Evolutionary conservation across 2,329 filamentous ascomycete species (phyloP).

Genomic region (Fusarium sp.): DNA sequence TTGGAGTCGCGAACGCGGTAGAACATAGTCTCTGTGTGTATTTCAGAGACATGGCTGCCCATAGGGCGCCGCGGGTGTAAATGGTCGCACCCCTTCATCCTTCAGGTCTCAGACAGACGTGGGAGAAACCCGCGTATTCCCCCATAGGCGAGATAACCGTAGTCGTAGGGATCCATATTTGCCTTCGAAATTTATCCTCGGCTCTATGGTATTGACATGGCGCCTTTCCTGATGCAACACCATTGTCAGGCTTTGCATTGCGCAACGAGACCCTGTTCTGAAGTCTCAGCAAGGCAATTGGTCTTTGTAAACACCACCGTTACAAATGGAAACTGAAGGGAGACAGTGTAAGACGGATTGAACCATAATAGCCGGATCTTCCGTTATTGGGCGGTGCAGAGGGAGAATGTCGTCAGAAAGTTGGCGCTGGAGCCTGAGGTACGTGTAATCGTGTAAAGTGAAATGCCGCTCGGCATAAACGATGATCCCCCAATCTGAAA

Average conservation of each 20-base stretch:
- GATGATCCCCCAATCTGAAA: slow-evolving; percentile 24
- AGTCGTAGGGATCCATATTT: neutral
- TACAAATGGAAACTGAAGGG: slow-evolving; percentile 26
- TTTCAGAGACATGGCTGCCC: slow-evolving; percentile 28
- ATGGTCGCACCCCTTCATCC: slow-evolving; percentile 6
- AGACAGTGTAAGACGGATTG: slow-evolving; percentile 21
- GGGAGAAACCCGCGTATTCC: slow-evolving; percentile 13
- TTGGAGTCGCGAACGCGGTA: slow-evolving; percentile 20
- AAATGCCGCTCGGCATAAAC: slow-evolving; percentile 25
- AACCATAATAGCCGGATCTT: slow-evolving; percentile 13
- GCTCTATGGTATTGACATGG: slow-evolving; percentile 4
- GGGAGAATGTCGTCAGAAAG: slow-evolving; percentile 24
- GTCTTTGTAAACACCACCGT: neutral
- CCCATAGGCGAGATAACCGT: slow-evolving; percentile 21
- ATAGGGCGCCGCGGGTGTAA: neutral
- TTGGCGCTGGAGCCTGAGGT: slow-evolving; percentile 11
- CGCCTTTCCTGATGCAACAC: slow-evolving; percentile 14
- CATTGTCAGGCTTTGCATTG: slow-evolving; percentile 20
- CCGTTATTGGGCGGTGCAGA: slow-evolving; percentile 26
- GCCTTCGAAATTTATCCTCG: neutral
- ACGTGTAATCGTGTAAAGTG: slow-evolving; percentile 39
- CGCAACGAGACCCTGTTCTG: slow-evolving; percentile 11
- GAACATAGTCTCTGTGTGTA: slow-evolving; percentile 17
- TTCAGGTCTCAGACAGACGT: slow-evolving; percentile 17
- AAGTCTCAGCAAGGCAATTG: slow-evolving; percentile 15